Evolutionary conservation across 179 eudicot species (phyloP).

Genomic region (Silene vulgaris): DNA sequence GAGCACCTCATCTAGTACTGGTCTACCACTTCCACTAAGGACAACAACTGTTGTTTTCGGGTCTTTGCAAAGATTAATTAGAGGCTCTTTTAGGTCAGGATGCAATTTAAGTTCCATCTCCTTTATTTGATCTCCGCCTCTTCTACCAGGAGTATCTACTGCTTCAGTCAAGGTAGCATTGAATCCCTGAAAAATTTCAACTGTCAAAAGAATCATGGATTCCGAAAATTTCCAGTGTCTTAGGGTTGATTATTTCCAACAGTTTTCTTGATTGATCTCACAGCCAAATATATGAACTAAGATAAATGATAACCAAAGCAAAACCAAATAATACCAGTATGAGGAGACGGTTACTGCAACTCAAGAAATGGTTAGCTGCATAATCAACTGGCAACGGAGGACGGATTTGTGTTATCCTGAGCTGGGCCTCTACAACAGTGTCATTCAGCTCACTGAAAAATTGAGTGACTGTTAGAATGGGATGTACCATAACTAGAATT

Average conservation of each 20-base stretch:
- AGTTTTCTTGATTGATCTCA: background rate
- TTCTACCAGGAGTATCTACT: conserved; percentile 68
- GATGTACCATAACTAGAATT: background rate
- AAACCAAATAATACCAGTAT: conserved; percentile 53
- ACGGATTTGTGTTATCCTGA: conserved; percentile 70
- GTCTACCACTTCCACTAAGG: conserved; percentile 76
- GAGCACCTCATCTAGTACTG: conserved; percentile 57
- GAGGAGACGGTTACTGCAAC: conserved; percentile 67
- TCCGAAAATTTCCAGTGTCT: background rate
- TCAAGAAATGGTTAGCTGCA: conserved; percentile 47
- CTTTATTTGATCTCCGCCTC: conserved; percentile 75
- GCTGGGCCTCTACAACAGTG: conserved; percentile 84
- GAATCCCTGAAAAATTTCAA: conserved; percentile 54
- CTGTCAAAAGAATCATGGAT: background rate
- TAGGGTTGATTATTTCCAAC: background rate
- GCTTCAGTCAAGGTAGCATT: conserved; percentile 79
- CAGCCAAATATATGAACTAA: background rate
- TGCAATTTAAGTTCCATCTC: conserved; percentile 83
- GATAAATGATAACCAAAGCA: background rate
- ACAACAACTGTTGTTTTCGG: conserved; percentile 67
- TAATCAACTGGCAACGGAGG: conserved; percentile 54
- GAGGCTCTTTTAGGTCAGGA: conserved; percentile 55
- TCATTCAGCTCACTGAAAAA: conserved; percentile 81
- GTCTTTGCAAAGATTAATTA: conserved; percentile 60
- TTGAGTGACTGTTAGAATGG: conserved; percentile 7